phyloP scores from a whole-genome alignment of 257 asterid species.

The Cruciata laevipes region DNA sequence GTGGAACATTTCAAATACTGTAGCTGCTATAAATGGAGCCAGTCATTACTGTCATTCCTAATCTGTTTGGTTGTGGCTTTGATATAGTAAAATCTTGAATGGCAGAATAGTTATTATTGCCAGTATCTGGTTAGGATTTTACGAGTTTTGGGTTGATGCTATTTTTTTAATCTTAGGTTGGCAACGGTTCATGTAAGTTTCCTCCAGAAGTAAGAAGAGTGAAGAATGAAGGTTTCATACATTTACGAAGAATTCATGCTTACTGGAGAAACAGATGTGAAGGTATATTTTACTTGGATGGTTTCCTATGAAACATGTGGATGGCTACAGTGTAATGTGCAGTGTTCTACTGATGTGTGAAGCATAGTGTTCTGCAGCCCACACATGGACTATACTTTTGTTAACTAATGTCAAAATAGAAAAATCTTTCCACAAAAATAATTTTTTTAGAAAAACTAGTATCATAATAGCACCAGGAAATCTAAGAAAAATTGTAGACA shows the following conservation, averaged over 20 bases:
- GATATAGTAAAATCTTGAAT: not conserved
- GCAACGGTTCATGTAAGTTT: conserved; percentile 96
- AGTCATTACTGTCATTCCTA: no score
- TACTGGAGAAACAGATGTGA: conserved; percentile 98
- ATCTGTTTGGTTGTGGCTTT: not conserved
- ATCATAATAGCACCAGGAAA: no score
- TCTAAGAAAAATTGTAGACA: no score
- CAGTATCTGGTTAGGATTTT: not conserved
- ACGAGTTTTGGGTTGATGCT: not conserved
- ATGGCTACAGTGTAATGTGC: not conserved
- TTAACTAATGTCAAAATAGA: no score
- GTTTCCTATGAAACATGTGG: not conserved
- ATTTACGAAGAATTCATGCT: conserved; percentile 99
- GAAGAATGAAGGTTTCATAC: conserved; percentile 97
- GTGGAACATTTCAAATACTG: no score
- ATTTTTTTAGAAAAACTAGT: no score
- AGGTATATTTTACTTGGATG: conserved; percentile 38
- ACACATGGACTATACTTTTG: no score
- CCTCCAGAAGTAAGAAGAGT: conserved; percentile 96
- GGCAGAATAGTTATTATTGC: not conserved
- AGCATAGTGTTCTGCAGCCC: not conserved
- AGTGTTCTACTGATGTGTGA: not conserved
- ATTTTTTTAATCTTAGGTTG: conserved; percentile 52
- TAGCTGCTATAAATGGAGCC: no score
- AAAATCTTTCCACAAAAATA: no score